Evolutionary conservation across 257 asterid genomes (phyloP), one percentile per base, ranked within the genome.

Genomic region (Coffea eugenioides): DNA sequence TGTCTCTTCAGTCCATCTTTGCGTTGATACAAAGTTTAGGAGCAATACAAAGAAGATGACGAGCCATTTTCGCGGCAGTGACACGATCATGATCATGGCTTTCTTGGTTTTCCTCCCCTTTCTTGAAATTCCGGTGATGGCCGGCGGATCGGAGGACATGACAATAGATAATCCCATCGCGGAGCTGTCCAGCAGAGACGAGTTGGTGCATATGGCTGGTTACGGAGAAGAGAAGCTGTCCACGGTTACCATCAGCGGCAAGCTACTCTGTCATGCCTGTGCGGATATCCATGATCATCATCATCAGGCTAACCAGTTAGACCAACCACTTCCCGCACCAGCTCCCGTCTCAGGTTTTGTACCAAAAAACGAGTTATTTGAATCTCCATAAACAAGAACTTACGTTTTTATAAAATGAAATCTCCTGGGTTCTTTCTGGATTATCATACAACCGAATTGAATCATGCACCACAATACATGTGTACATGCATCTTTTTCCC

Each of bases 201-300:
- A 92, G 34, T 71, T 84, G 79, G 92, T 90, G 54, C 54, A 82
- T 73, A 80, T 92, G 82, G 97, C 94, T 64, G 97, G 98, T 12
- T 93, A 93, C 65, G 98, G 98, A 45, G 98, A 94, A 76, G 97
- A 91, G 66, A 93, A 83, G 82, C 94, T 91, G 66, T 93, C 96
- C 20, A 90, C 88, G 11, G 96, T 92, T 45, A 84, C 88, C 0
- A 77, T 92, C 43, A 21, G 54, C 39, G 98, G 97, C 62, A 90
- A 86, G 69, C 85, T 91, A 81, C 82, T 90, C 45, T 92, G 95
- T 82, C 90, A 82, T 79, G 64, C 82, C 73, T 79, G 67, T 25
- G 77, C 66, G n/a, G 66, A 67, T 16, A 43, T 62, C 57, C 68
- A 69, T 34, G 27, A 73, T 67, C 62, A 68, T 73, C n/a, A 59